Percentiles rank a stretch among this genome's conserved stretches.
These are phyloP conservation scores for Magnolia changhungtana DNA, from an alignment of 164 flowering plant genomes.

Conservation along the genomic window DNA sequence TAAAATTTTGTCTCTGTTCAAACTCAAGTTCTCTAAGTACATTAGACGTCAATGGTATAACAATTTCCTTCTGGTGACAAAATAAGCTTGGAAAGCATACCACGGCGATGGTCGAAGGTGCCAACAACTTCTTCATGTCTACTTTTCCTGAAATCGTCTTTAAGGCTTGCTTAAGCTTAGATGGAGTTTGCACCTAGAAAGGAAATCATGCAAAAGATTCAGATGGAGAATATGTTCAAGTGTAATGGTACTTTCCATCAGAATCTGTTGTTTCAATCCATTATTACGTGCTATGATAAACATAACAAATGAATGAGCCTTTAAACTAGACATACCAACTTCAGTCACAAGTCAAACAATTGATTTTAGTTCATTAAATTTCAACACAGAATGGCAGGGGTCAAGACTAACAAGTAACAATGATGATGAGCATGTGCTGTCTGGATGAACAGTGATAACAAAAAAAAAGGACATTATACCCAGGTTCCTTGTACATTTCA, in stretches of 20 bases:
- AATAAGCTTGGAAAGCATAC: slow-evolving; percentile 25
- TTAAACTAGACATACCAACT: not conserved
- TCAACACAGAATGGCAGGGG: too few relatives aligned
- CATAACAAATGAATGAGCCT: not conserved
- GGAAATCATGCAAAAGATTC: not conserved
- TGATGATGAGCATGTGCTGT: too few relatives aligned
- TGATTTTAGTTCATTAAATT: too few relatives aligned
- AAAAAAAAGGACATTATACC: too few relatives aligned
- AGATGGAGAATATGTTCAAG: not conserved
- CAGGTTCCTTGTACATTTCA: too few relatives aligned
- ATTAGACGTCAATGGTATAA: not conserved
- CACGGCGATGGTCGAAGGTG: slow-evolving; percentile 63
- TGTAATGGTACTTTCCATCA: not conserved
- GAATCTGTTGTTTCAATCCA: not conserved
- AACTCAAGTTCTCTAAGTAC: not conserved
- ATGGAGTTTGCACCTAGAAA: slow-evolving; percentile 26
- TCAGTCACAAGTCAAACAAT: too few relatives aligned
- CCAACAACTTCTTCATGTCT: slow-evolving; percentile 40
- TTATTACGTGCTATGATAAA: too few relatives aligned
- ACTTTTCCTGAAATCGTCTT: slow-evolving; percentile 22
- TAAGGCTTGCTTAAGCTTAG: slow-evolving; percentile 2
- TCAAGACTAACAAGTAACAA: too few relatives aligned
- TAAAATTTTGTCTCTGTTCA: not conserved
- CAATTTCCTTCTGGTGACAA: not conserved
- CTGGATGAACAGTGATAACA: too few relatives aligned